These are phyloP conservation scores for Fragaria ananassa DNA, from an alignment of 306 rosid genomes.

Conservation along the genomic window DNA sequence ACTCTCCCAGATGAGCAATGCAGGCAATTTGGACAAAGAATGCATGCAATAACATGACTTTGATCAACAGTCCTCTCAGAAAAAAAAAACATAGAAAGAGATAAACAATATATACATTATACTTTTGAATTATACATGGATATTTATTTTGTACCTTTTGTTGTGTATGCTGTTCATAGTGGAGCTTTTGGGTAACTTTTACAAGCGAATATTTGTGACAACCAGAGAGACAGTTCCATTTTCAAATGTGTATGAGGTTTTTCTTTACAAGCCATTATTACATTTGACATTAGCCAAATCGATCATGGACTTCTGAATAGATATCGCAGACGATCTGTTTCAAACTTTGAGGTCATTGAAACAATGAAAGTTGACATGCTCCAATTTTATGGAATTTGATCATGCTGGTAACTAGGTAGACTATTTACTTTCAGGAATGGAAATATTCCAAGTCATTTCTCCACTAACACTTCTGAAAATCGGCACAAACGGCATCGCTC, in stretches of 20 bases:
- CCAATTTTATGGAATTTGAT: neutral
- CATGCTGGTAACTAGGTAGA: neutral
- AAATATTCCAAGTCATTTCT: slow-evolving; percentile 1
- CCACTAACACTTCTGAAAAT: neutral
- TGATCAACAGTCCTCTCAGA: neutral
- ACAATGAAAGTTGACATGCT: neutral
- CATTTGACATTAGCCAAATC: slow-evolving; percentile 5
- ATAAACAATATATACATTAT: neutral
- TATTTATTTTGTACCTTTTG: neutral
- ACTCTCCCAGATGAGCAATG: slow-evolving; percentile 38
- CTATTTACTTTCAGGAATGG: neutral
- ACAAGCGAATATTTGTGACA: neutral
- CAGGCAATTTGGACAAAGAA: neutral
- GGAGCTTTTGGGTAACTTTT: neutral
- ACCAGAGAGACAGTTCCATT: neutral
- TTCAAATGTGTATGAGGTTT: neutral
- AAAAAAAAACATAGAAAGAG: neutral
- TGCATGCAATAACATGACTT: slow-evolving; percentile 5
- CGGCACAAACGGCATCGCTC: neutral
- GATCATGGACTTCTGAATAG: neutral
- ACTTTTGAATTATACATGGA: neutral
- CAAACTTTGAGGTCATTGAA: slow-evolving; percentile 5
- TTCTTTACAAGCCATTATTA: neutral
- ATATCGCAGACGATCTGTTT: neutral
- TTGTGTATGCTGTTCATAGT: too few relatives aligned